Percentiles rank a stretch among this genome's conserved stretches.
Conservation (phyloP, 768 basidiomycete genomes). For the Tulasnella sp. region DNA sequence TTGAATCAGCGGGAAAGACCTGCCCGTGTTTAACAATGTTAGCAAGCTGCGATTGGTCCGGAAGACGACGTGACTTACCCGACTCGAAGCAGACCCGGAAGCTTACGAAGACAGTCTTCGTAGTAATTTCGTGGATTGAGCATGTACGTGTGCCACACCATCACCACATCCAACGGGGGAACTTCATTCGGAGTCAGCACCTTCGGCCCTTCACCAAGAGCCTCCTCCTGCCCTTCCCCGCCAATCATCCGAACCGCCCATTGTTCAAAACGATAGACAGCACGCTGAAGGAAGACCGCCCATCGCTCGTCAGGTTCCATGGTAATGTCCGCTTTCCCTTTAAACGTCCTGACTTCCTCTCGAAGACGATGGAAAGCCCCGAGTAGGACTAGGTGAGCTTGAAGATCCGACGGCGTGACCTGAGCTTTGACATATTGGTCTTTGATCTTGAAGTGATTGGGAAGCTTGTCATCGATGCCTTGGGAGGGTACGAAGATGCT, state of each 20-base stretch:
- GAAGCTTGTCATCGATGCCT: constrained; percentile 1
- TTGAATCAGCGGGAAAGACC: constrained; percentile 19
- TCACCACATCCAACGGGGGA: constrained; percentile 24
- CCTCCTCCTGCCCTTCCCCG: neutral
- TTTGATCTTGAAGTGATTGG: neutral
- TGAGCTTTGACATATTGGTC: constrained; percentile 2
- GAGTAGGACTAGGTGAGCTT: constrained; percentile 24
- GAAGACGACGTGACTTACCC: neutral
- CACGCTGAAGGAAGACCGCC: constrained; percentile 21
- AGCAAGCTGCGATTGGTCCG: neutral
- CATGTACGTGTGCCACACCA: constrained; percentile 24
- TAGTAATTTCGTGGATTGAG: constrained; percentile 25
- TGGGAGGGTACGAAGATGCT: neutral
- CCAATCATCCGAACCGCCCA: constrained; percentile 13
- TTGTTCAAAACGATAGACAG: constrained; percentile 22
- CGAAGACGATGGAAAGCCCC: constrained; percentile 22
- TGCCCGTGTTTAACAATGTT: neutral
- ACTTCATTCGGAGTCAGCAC: neutral
- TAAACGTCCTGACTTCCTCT: constrained; percentile 8
- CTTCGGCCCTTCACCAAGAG: neutral
- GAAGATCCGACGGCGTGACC: constrained; percentile 9
- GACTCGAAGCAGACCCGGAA: neutral
- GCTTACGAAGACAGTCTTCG: constrained; percentile 22
- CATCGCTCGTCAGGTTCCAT: constrained; percentile 23
- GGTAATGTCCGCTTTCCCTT: neutral